These are phyloP conservation scores for Gossypioides kirkii DNA, from an alignment of 345 rosid genomes.

Conservation along the genomic window DNA sequence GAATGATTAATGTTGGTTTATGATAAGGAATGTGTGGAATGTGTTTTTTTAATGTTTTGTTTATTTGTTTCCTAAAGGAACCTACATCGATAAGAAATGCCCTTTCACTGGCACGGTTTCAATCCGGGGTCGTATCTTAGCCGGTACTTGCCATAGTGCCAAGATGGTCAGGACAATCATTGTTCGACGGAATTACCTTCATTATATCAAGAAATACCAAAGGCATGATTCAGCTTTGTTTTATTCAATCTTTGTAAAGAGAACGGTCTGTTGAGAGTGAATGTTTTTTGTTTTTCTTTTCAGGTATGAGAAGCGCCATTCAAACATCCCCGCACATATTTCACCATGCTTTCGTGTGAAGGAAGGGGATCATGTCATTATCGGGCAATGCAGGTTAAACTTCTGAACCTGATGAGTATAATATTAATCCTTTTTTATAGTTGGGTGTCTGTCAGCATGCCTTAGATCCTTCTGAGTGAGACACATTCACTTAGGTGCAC, in stretches of 20 bases:
- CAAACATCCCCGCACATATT: neutral
- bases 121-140: slow-evolving; percentile 30
- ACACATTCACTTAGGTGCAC: too few species aligned
- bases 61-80: slow-evolving; percentile 33
- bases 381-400: slow-evolving; percentile 76
- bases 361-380: slow-evolving; percentile 4
- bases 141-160: slow-evolving; percentile 92
- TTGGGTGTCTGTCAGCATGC: too few species aligned
- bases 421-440: neutral
- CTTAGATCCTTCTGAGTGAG: too few species aligned
- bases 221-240: slow-evolving; percentile 30
- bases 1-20: too few species aligned
- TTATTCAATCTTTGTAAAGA: neutral
- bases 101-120: slow-evolving; percentile 79
- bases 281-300: neutral
- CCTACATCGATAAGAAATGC: slow-evolving; percentile 85
- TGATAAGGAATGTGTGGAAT: neutral
- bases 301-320: neutral
- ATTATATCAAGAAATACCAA: slow-evolving; percentile 85
- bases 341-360: neutral
- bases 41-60: neutral
- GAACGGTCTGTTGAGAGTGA: neutral
- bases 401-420: neutral
- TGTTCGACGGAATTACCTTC: slow-evolving; percentile 81
- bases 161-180: slow-evolving; percentile 90